phyloP scores from a whole-genome alignment of 2,329 filamentous ascomycete genomes.

The Cladorrhinum sp. region DNA sequence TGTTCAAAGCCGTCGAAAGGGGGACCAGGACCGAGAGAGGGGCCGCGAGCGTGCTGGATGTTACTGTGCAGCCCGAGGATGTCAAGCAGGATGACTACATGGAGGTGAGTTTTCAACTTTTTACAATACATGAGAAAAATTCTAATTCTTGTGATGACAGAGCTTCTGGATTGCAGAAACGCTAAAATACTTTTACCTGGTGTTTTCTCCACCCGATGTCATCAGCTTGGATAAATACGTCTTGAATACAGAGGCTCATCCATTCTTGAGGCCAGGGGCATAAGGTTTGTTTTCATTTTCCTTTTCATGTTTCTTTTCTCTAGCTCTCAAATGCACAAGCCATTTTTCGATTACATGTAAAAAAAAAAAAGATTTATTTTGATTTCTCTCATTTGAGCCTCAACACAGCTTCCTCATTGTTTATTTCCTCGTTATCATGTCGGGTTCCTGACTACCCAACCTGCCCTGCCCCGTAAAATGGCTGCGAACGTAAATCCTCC shows the following conservation, averaged over 20 bases:
- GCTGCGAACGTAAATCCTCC: no score
- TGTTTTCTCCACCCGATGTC: constrained; percentile 61
- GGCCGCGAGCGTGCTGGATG: constrained; percentile 46
- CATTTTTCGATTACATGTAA: no score
- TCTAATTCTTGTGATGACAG: constrained; percentile 24
- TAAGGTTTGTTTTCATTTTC: not conserved
- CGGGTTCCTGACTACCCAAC: no score
- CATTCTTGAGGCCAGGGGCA: constrained; percentile 31
- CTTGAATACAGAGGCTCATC: constrained; percentile 55
- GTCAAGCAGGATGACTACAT: constrained; percentile 39
- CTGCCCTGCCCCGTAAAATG: no score
- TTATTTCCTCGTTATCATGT: no score
- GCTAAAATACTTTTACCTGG: constrained; percentile 71
- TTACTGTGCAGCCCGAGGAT: constrained; percentile 38
- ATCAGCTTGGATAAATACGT: constrained; percentile 69
- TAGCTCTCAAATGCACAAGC: no score
- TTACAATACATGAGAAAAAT: constrained; percentile 32
- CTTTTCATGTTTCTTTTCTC: not conserved
- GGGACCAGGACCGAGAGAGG: constrained; percentile 44
- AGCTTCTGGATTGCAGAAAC: constrained; percentile 72
- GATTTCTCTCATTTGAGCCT: no score
- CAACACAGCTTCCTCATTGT: no score
- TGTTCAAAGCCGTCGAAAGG: constrained; percentile 46
- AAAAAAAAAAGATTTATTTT: no score
- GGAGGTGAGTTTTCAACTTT: constrained; percentile 34